A percentile compares a stretch with the other conserved stretches of the same genome.
phyloP scores from a whole-genome alignment of 1,284 basidiomycete genomes.

The Malassezia sp. region DNA sequence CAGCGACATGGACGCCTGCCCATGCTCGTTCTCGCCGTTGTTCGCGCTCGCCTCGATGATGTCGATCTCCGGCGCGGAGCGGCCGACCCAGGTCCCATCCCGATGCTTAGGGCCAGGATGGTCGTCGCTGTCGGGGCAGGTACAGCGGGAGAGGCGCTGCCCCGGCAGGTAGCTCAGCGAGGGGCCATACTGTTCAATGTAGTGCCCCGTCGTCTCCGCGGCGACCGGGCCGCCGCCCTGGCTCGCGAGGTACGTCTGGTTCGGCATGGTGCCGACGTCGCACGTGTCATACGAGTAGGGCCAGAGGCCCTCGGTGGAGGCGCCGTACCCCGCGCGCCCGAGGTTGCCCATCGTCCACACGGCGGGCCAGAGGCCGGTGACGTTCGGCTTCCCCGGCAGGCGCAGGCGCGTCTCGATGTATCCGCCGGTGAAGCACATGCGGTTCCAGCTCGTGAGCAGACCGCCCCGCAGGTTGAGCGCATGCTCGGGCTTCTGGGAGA shows the following conservation, averaged over 20 bases:
- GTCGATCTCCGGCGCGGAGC: slow-evolving; percentile 76
- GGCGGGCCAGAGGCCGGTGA: slow-evolving; percentile 34
- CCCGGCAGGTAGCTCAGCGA: slow-evolving; percentile 33
- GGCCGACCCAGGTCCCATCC: slow-evolving; percentile 42
- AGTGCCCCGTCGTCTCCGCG: slow-evolving; percentile 33
- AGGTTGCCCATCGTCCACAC: slow-evolving; percentile 50
- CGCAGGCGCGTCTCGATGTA: slow-evolving; percentile 40
- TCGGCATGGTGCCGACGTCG: slow-evolving; percentile 39
- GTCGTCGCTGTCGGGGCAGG: slow-evolving; percentile 29
- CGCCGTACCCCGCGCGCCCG: slow-evolving; percentile 67
- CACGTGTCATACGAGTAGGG: slow-evolving; percentile 48
- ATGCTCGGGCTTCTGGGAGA: slow-evolving; percentile 46
- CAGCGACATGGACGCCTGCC: slow-evolving; percentile 30
- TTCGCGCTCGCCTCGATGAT: slow-evolving; percentile 57
- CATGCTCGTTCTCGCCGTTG: slow-evolving; percentile 17
- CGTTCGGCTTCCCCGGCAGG: slow-evolving; percentile 27
- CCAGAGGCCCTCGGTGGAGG: slow-evolving; percentile 53
- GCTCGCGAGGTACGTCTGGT: slow-evolving; percentile 29
- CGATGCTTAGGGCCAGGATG: slow-evolving; percentile 36
- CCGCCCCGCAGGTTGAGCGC: slow-evolving; percentile 37
- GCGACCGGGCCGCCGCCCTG: slow-evolving; percentile 34
- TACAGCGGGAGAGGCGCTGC: slow-evolving; percentile 36
- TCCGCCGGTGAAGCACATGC: slow-evolving; percentile 44
- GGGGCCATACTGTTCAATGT: slow-evolving; percentile 28
- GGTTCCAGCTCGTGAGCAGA: slow-evolving; percentile 42